Percentiles rank a stretch among this genome's conserved stretches.
These are phyloP conservation scores for Pseudogymnoascus sp. DNA, from an alignment of 2,329 filamentous ascomycete genomes.

Conservation along the genomic window DNA sequence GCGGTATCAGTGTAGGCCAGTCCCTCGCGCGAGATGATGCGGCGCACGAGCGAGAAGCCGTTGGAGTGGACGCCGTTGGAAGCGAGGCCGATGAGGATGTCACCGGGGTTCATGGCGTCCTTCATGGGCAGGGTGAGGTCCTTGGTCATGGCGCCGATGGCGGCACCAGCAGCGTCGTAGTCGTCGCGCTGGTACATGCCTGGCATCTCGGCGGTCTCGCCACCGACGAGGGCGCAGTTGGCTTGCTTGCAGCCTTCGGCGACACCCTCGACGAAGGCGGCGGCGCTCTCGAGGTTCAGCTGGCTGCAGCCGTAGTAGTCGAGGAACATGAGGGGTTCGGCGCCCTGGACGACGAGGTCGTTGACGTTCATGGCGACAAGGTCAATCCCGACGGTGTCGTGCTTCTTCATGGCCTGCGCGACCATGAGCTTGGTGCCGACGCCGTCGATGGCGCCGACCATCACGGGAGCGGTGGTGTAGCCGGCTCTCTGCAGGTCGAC, in stretches of 20 bases:
- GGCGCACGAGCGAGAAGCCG: constrained; percentile 92
- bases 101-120: constrained; percentile 69
- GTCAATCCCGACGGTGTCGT: constrained; percentile 92
- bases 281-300: constrained; percentile 69
- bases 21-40: constrained; percentile 68
- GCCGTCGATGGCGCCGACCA: constrained; percentile 93
- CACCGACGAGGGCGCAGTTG: constrained; percentile 86
- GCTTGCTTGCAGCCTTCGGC: constrained; percentile 79
- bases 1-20: constrained; percentile 64
- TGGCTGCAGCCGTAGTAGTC: constrained; percentile 96
- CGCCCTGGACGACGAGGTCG: constrained; percentile 91
- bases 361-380: constrained; percentile 99
- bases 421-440: constrained; percentile 97
- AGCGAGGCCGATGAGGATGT: constrained; percentile 76
- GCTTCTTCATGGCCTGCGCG: constrained; percentile 80
- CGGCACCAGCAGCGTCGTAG: constrained; percentile 88
- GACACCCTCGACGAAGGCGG: constrained; percentile 85
- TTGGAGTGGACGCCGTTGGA: constrained; percentile 92
- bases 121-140: constrained; percentile 68
- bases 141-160: constrained; percentile 72
- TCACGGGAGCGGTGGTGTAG: constrained; percentile 65
- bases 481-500: constrained; percentile 71
- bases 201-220: constrained; percentile 97
- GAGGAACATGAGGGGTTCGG: constrained; percentile 90
- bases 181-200: constrained; percentile 78